These are phyloP conservation scores for Monascus ruber DNA, from an alignment of 2,329 filamentous ascomycete genomes.

Conservation along the genomic window DNA sequence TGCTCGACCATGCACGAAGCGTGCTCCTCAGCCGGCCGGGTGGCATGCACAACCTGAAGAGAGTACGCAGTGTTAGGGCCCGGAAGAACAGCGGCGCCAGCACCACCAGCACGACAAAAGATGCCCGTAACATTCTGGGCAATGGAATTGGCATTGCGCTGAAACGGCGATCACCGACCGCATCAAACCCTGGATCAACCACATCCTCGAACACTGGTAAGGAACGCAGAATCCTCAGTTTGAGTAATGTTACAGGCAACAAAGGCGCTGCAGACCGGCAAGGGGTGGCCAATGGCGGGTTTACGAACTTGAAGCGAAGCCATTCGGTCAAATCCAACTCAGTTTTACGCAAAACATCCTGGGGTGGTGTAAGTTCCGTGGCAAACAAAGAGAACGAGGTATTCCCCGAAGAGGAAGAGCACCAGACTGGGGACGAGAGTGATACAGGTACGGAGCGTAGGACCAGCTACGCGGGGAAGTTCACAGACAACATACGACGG, in stretches of 20 bases:
- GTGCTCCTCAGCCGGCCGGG: slow-evolving; percentile 68
- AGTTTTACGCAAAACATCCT: slow-evolving; percentile 55
- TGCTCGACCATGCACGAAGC: slow-evolving; percentile 82
- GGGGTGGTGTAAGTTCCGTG: slow-evolving; percentile 43
- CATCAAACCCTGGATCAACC: slow-evolving; percentile 29
- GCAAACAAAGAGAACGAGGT: slow-evolving; percentile 52
- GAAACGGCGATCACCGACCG: slow-evolving; percentile 41
- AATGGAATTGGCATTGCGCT: slow-evolving; percentile 36
- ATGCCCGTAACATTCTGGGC: slow-evolving; percentile 25
- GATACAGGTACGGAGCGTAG: slow-evolving; percentile 39
- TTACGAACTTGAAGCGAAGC: slow-evolving; percentile 59
- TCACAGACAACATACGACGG: slow-evolving; percentile 31
- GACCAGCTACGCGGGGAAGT: slow-evolving; percentile 32
- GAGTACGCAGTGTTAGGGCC: slow-evolving; percentile 35
- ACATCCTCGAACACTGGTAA: slow-evolving; percentile 38
- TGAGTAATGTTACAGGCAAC: slow-evolving; percentile 81
- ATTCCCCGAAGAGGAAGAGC: slow-evolving; percentile 53
- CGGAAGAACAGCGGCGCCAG: slow-evolving; percentile 24
- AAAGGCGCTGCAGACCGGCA: slow-evolving; percentile 25
- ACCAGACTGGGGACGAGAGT: slow-evolving; percentile 34
- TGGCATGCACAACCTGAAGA: slow-evolving; percentile 40
- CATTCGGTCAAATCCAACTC: slow-evolving; percentile 62
- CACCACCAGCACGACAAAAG: slow-evolving; percentile 22
- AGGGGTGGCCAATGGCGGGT: slow-evolving; percentile 24
- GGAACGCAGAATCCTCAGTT: slow-evolving; percentile 72